phyloP scores from a whole-genome alignment of 352 stramenopile genomes.

The Phytophthora quininea region DNA sequence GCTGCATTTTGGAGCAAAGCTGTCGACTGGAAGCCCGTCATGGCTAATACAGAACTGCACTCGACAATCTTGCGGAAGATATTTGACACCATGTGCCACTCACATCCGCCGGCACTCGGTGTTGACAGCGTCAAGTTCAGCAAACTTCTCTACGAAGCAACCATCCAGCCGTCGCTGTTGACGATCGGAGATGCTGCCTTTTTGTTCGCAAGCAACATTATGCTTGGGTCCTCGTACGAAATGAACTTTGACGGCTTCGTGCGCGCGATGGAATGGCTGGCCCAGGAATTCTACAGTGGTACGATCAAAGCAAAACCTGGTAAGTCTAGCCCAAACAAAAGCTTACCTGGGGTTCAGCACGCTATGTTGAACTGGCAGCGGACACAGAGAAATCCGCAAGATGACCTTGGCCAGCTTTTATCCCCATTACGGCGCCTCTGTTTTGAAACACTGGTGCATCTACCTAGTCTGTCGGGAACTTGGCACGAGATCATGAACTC shows the following conservation, averaged over 20 bases:
- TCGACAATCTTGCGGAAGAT: constrained; percentile 40
- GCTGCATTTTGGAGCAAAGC: constrained; percentile 59
- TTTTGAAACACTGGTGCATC: constrained; percentile 52
- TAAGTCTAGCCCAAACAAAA: constrained; percentile 4
- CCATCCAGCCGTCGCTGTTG: constrained; percentile 50
- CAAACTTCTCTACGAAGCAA: constrained; percentile 71
- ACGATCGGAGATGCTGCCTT: constrained; percentile 70
- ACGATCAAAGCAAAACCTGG: neutral
- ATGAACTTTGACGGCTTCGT: constrained; percentile 67
- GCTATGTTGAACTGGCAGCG: constrained; percentile 25
- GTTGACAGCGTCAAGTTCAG: constrained; percentile 85
- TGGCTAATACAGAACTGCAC: constrained; percentile 40
- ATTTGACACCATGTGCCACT: constrained; percentile 53
- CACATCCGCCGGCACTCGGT: constrained; percentile 48
- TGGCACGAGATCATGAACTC: constrained; percentile 54
- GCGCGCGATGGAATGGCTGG: constrained; percentile 44
- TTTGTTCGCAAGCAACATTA: constrained; percentile 57
- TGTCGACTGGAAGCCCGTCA: constrained; percentile 51
- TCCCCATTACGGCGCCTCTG: constrained; percentile 38
- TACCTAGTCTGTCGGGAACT: constrained; percentile 41
- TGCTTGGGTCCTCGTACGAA: constrained; percentile 51
- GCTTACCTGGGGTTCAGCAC: constrained; percentile 13
- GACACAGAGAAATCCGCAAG: constrained; percentile 2
- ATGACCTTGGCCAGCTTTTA: constrained; percentile 6
- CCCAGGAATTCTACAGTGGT: constrained; percentile 35